These are phyloP conservation scores for Euphorbia corollata DNA, from an alignment of 441 rosid species.

Conservation along the genomic window DNA sequence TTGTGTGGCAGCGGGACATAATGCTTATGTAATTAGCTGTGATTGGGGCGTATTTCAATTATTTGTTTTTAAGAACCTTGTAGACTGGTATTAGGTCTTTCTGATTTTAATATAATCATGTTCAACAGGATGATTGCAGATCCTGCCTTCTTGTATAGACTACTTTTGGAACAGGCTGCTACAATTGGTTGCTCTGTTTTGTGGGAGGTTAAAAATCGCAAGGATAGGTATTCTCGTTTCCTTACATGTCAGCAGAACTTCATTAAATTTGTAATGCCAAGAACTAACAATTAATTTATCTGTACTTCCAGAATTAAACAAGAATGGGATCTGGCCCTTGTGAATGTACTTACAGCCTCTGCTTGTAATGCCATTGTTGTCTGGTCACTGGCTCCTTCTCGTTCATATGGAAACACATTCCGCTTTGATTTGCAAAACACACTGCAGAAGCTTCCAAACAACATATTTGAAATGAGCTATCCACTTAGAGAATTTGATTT, in stretches of 20 bases:
- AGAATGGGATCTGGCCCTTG: slow-evolving; percentile 93
- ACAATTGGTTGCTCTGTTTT: slow-evolving; percentile 79
- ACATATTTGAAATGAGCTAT: slow-evolving; percentile 80
- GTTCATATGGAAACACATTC: slow-evolving; percentile 88
- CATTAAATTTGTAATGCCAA: background rate
- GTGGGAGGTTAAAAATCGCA: slow-evolving; percentile 89
- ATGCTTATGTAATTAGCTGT: background rate
- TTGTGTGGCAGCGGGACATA: background rate
- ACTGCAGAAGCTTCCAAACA: slow-evolving; percentile 90
- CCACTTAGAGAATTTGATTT: slow-evolving; percentile 82
- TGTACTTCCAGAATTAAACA: slow-evolving; percentile 54
- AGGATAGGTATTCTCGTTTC: slow-evolving; percentile 49
- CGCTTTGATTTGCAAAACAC: slow-evolving; percentile 89
- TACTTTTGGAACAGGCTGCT: slow-evolving; percentile 83
- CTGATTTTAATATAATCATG: no score
- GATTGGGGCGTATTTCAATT: background rate
- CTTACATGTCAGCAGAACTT: no score
- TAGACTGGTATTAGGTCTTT: background rate
- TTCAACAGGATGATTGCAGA: slow-evolving; percentile 88
- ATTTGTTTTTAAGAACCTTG: background rate
- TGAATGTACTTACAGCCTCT: slow-evolving; percentile 75
- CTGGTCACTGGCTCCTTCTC: slow-evolving; percentile 93
- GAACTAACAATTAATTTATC: slow-evolving; percentile 22
- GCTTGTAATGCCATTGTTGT: slow-evolving; percentile 83
- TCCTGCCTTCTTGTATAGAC: slow-evolving; percentile 79